A percentile compares a stretch with the other conserved stretches of the same genome.
Conservation (phyloP, 805 yeast genomes). For the Saccharomycopsis fodiens region DNA sequence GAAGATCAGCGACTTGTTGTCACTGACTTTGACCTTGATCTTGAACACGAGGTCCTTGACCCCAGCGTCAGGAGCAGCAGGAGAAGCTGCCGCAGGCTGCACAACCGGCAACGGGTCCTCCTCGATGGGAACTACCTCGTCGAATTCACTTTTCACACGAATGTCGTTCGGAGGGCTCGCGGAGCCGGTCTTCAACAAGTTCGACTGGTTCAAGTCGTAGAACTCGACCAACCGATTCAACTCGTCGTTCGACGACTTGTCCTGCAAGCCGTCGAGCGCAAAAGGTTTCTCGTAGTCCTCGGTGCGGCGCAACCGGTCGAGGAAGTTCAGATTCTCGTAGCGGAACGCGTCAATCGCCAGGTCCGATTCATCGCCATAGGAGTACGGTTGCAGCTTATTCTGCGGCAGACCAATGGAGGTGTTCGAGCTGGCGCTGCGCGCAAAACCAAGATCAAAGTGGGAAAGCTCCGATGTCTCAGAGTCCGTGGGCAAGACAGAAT, state of each 20-base stretch:
- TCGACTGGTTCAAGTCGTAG: conserved; percentile 8
- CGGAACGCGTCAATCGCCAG: conserved; percentile 13
- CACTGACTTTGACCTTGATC: conserved; percentile 1
- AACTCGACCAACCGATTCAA: conserved; percentile 4
- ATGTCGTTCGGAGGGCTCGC: not conserved
- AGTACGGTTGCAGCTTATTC: not conserved
- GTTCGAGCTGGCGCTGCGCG: not conserved
- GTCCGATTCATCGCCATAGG: not conserved
- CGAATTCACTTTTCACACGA: not conserved
- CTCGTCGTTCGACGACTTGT: not conserved
- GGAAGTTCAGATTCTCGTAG: conserved; percentile 10
- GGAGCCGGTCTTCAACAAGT: not conserved
- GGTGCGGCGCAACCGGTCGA: conserved; percentile 3
- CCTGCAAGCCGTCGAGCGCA: not conserved
- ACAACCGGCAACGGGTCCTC: too few species aligned
- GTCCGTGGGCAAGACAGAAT: conserved; percentile 1
- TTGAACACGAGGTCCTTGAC: not conserved
- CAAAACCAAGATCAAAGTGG: not conserved
- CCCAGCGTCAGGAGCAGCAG: not conserved
- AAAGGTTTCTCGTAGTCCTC: not conserved
- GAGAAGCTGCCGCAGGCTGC: not conserved
- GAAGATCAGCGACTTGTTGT: not conserved
- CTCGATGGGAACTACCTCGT: not conserved
- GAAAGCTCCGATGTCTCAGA: conserved; percentile 4
- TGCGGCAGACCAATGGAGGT: not conserved